These are phyloP conservation scores for Metschnikowia santaceciliae DNA, from an alignment of 805 yeast genomes.

Conservation along the genomic window DNA sequence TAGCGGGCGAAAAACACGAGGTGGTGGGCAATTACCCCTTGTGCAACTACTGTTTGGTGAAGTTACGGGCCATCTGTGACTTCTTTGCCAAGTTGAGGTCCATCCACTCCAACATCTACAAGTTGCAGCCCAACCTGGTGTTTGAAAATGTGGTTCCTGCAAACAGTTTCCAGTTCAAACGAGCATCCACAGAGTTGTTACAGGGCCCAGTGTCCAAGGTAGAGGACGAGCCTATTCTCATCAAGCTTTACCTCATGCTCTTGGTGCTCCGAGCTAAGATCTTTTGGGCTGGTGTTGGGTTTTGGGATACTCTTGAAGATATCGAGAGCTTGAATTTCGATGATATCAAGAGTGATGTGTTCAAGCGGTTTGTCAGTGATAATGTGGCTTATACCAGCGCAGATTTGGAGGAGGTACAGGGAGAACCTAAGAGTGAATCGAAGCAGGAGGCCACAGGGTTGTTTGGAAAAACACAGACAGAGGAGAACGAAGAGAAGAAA, in stretches of 20 bases:
- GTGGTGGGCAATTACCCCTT: slow-evolving; percentile 53
- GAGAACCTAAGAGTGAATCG: neutral
- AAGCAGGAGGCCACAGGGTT: too few species aligned
- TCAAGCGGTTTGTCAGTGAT: slow-evolving; percentile 11
- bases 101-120: slow-evolving; percentile 53
- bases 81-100: slow-evolving; percentile 72
- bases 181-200: slow-evolving; percentile 13
- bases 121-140: slow-evolving; percentile 37
- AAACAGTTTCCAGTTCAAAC: slow-evolving; percentile 27
- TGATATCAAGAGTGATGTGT: slow-evolving; percentile 12
- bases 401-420: neutral
- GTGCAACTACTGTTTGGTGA: slow-evolving; percentile 76
- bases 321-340: slow-evolving; percentile 21
- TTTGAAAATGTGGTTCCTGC: slow-evolving; percentile 25
- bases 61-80: slow-evolving; percentile 79
- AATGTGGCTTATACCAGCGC: slow-evolving; percentile 14
- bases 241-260: slow-evolving; percentile 50
- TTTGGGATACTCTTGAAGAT: slow-evolving; percentile 57
- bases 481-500: too few species aligned
- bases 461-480: too few species aligned
- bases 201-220: slow-evolving; percentile 5
- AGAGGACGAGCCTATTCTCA: slow-evolving; percentile 32
- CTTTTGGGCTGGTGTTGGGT: slow-evolving; percentile 81
- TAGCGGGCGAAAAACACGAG: slow-evolving; percentile 23
- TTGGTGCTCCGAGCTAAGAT: slow-evolving; percentile 62